Evolutionary conservation across 306 rosid species (phyloP), one percentile per base, ranked within the genome.

Genomic region (Phaseolus lunatus): DNA sequence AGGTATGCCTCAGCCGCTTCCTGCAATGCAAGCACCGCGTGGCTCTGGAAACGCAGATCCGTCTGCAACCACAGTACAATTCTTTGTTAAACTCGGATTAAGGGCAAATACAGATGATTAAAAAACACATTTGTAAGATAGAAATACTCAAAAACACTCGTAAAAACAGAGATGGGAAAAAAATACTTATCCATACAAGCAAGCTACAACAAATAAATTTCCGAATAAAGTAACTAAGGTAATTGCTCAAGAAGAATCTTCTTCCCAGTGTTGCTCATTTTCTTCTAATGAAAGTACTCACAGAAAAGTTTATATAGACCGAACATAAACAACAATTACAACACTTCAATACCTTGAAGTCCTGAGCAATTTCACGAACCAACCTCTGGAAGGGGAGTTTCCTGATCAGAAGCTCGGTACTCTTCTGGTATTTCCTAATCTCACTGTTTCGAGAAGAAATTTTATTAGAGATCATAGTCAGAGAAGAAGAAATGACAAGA

Each of bases 1-100:
- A 93, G 85, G 84, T 94, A 94, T 0, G 98, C 98, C 85, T 94
- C 98, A 0, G 98, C 97, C 4, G 98, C 98, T 83, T 94, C 98
- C 84, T 94, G 96, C 78, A 94, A 72, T 0, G 98, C 98, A 58
- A 94, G 82, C 3, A 94, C 98, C 10, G 97, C 98, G 9, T 94
- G 98, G 31, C 98, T 94, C 92, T 94, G 98, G 87, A 94, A 94
- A 77, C 97, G 98, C 37, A 94, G 86, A 54, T 94, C 98, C 56
- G 97, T 94, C 98, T 94, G 89, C 85, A 66, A 62, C 2, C 3
- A 74, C 7, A 67, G 4, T 1, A 1, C 1, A 12, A 3, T 11
- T 43, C 48, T 10, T 43, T 43, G 15, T 11, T 3, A 43, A 2
- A 39, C 44, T 5, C 3, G 9, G 1, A 33, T 33, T 33, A 33